phyloP scores from a whole-genome alignment of 2,329 filamentous ascomycete species.

The Trichoderma pleuroti region DNA sequence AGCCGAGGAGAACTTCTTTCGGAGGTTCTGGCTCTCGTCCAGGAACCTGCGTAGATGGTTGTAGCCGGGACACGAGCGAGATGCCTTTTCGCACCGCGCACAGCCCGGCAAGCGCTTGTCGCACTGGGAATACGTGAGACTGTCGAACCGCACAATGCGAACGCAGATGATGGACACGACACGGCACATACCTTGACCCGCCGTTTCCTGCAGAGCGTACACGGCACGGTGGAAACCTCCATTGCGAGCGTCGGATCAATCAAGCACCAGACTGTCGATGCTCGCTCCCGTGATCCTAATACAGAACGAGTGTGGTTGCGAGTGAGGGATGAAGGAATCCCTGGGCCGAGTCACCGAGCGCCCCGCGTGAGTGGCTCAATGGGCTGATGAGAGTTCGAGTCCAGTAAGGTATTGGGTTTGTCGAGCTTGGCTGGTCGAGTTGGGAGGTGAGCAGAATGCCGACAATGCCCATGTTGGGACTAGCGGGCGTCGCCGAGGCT shows the following conservation, averaged over 20 bases:
- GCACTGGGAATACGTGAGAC: constrained; percentile 17
- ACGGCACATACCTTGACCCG: constrained; percentile 22
- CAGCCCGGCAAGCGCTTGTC: constrained; percentile 22
- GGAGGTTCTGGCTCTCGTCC: constrained; percentile 21
- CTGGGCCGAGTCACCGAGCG: constrained; percentile 4
- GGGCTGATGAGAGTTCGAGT: constrained; percentile 5
- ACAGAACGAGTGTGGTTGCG: not conserved
- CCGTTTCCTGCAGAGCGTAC: constrained; percentile 21
- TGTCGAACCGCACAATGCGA: not conserved
- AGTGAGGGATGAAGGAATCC: constrained; percentile 4
- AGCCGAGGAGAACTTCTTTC: constrained; percentile 19
- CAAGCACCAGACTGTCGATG: not conserved
- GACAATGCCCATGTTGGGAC: not conserved
- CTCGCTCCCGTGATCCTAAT: constrained; percentile 13
- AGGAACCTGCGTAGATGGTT: constrained; percentile 22
- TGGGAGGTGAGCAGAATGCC: not conserved
- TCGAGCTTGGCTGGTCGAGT: not conserved
- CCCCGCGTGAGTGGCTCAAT: constrained; percentile 12
- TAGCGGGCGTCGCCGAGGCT: not conserved
- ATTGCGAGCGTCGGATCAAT: not conserved
- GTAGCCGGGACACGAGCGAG: constrained; percentile 22
- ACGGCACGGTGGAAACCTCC: constrained; percentile 21
- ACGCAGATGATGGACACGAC: not conserved
- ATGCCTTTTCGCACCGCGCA: constrained; percentile 21
- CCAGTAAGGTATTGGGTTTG: not conserved